Percentiles rank a stretch among this genome's conserved stretches.
These are phyloP conservation scores for Psidium guajava DNA, from an alignment of 345 rosid species.

Conservation along the genomic window DNA sequence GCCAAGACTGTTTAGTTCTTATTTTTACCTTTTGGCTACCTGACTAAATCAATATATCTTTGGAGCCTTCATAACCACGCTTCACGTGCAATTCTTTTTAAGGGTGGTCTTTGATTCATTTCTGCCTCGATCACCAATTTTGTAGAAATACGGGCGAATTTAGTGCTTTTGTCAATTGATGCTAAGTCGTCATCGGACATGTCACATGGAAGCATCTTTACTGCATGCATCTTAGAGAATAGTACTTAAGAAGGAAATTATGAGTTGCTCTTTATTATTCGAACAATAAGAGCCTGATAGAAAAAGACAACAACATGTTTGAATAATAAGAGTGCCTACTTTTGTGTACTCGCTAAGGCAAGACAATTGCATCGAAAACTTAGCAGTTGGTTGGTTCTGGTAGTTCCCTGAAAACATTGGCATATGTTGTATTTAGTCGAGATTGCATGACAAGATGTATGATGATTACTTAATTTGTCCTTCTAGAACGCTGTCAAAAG, in stretches of 20 bases:
- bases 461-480: conserved; percentile 5
- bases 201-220: not conserved
- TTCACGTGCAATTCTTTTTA: not conserved
- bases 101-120: not conserved
- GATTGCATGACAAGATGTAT: not conserved
- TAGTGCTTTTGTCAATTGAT: not conserved
- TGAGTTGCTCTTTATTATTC: not conserved
- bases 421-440: not conserved
- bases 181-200: not conserved
- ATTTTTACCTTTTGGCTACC: not conserved
- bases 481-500: conserved; percentile 46
- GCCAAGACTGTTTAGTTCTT: not conserved
- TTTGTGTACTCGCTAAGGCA: not conserved
- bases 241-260: not conserved
- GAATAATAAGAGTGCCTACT: not conserved
- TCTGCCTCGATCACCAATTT: not conserved
- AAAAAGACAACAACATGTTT: not conserved
- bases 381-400: not conserved
- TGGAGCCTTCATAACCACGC: not conserved
- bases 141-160: not conserved
- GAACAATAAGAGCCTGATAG: not conserved
- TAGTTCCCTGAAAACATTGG: not conserved
- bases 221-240: not conserved
- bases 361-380: not conserved
- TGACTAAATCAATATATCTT: not conserved